These are phyloP conservation scores for Cryptococcus sp. DNA, from an alignment of 1,284 basidiomycete species.

Conservation along the genomic window DNA sequence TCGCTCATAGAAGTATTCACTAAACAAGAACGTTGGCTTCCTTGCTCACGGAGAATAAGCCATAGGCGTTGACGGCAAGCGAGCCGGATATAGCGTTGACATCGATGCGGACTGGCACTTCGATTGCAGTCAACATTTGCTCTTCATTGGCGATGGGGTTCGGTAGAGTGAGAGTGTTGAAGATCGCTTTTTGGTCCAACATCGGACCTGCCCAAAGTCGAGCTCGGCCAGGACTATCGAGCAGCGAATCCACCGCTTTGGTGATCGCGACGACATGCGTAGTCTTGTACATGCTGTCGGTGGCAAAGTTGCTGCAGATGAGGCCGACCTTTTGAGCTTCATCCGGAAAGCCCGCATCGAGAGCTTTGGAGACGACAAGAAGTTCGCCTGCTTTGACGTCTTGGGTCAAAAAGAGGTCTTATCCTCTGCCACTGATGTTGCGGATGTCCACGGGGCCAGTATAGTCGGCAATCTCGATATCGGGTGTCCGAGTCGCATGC, in stretches of 20 bases:
- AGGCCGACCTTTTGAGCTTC: background rate
- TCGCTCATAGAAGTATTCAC: background rate
- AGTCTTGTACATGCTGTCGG: background rate
- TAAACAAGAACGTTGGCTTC: constrained; percentile 1
- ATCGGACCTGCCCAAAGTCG: background rate
- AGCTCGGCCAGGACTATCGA: constrained; percentile 3
- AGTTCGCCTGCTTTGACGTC: constrained; percentile 14
- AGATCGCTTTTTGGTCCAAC: background rate
- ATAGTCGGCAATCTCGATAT: constrained; percentile 12
- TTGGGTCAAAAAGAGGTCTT: constrained; percentile 6
- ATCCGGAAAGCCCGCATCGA: background rate
- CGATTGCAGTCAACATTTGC: background rate
- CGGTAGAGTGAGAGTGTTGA: background rate
- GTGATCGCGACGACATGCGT: constrained; percentile 1
- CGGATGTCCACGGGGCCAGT: constrained; percentile 4
- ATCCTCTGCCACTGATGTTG: background rate
- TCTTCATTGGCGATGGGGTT: background rate
- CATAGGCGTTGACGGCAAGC: background rate
- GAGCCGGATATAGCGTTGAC: background rate
- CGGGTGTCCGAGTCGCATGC: background rate
- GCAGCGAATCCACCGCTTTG: constrained; percentile 2
- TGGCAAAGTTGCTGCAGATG: background rate
- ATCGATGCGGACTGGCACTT: background rate
- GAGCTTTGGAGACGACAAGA: constrained; percentile 8
- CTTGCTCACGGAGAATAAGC: background rate